Evolutionary conservation across 805 yeast genomes (phyloP).

Genomic region (Pichia phayaonensis): DNA sequence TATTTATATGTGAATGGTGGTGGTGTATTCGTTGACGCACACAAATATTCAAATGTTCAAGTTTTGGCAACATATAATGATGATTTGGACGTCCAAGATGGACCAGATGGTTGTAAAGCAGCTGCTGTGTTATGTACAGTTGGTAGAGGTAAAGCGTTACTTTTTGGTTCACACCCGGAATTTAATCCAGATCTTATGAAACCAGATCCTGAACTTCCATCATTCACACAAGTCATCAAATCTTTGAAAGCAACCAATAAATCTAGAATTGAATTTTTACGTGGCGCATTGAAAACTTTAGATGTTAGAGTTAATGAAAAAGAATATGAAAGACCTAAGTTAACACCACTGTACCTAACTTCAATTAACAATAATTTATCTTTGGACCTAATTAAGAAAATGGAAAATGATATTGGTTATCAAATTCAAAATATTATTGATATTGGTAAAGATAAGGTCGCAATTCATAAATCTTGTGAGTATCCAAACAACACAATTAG

Average conservation of each 20-base stretch:
- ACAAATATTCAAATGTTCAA: conserved; percentile 50
- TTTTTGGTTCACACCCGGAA: conserved; percentile 90
- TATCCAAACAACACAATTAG: conserved; percentile 20
- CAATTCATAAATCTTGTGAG: conserved; percentile 36
- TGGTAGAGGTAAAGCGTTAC: conserved; percentile 69
- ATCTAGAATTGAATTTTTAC: conserved; percentile 48
- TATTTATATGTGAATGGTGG: conserved; percentile 81
- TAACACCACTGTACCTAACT: conserved; percentile 59
- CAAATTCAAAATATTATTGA: conserved; percentile 34
- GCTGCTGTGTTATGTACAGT: conserved; percentile 64
- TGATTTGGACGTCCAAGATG: conserved; percentile 41
- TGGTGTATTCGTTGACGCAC: conserved; percentile 72
- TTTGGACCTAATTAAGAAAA: conserved; percentile 24
- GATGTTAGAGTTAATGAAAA: conserved; percentile 64
- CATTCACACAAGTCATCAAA: conserved; percentile 30
- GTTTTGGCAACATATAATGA: conserved; percentile 65
- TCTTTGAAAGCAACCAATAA: conserved; percentile 37
- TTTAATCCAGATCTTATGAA: conserved; percentile 50
- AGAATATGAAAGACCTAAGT: conserved; percentile 45
- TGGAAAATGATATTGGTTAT: conserved; percentile 31
- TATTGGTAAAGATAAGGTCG: conserved; percentile 51
- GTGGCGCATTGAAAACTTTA: conserved; percentile 45
- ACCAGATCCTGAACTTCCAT: conserved; percentile 18
- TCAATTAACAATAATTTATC: conserved; percentile 32
- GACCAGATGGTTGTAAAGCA: conserved; percentile 35